Conservation (phyloP, 2,329 filamentous ascomycete species). For the Fusarium tanahbumbuense region DNA sequence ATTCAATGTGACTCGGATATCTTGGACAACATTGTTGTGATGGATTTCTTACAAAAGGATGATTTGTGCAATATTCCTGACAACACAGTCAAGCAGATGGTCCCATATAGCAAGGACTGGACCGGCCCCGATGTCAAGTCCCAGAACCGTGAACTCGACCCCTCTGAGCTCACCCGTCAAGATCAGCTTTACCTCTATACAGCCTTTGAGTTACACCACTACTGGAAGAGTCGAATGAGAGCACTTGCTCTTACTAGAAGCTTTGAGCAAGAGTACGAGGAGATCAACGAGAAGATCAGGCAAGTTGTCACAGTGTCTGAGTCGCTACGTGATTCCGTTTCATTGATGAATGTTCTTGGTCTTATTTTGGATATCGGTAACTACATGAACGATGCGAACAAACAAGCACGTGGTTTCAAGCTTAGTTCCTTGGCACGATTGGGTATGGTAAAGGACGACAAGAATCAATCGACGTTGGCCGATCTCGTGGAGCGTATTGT, state of each 20-base stretch:
- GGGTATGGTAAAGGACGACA: slow-evolving; percentile 98
- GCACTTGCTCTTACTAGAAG: slow-evolving; percentile 86
- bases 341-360: slow-evolving; percentile 94
- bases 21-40: slow-evolving; percentile 88
- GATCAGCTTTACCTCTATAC: slow-evolving; percentile 96
- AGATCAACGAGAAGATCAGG: slow-evolving; percentile 85
- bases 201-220: slow-evolving; percentile 93
- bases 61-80: slow-evolving; percentile 94
- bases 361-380: slow-evolving; percentile 98
- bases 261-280: slow-evolving; percentile 90
- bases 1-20: slow-evolving; percentile 94
- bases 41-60: slow-evolving; percentile 95
- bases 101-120: slow-evolving; percentile 96
- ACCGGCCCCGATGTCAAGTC: slow-evolving; percentile 85
- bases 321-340: slow-evolving; percentile 88
- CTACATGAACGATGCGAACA: slow-evolving; percentile 99
- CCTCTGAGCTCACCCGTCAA: slow-evolving; percentile 87
- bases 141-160: slow-evolving; percentile 85
- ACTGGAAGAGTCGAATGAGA: slow-evolving; percentile 98
- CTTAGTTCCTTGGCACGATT: slow-evolving; percentile 91
- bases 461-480: slow-evolving; percentile 95
- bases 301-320: slow-evolving; percentile 91
- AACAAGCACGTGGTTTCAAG: slow-evolving; percentile 98
- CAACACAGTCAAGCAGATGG: slow-evolving; percentile 90
- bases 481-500: slow-evolving; percentile 97